Evolutionary conservation across 208 protist species (phyloP).

Genomic region (Herpetomonas tarakana): DNA sequence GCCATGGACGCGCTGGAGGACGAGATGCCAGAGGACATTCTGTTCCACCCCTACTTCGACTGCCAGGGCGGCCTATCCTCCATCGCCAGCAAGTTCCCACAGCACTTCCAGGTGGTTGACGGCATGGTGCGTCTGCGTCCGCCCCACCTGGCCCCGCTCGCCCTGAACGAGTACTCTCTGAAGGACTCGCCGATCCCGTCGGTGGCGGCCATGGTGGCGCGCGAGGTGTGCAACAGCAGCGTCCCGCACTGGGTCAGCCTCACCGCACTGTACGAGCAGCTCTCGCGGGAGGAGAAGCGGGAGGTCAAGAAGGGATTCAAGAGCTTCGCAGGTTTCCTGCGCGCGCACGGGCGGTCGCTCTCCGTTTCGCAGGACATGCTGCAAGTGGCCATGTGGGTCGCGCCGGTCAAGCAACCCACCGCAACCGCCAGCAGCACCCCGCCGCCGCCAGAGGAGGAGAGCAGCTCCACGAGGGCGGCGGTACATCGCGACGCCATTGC

Average conservation of each 20-base stretch:
- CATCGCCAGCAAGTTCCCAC: conserved; percentile 80
- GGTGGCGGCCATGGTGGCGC: conserved; percentile 49
- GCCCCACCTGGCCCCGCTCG: conserved; percentile 66
- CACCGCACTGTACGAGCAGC: conserved; percentile 79
- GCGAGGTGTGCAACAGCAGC: conserved; percentile 55
- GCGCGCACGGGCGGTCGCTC: conserved; percentile 64
- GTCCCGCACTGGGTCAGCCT: conserved; percentile 84
- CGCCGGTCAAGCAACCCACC: conserved; percentile 8
- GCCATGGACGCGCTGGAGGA: conserved; percentile 75
- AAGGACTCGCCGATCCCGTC: conserved; percentile 62
- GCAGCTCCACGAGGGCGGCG: too few species aligned
- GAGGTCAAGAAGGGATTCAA: conserved; percentile 57
- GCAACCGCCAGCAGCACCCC: not conserved
- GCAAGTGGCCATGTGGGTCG: conserved; percentile 80
- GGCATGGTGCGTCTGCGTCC: conserved; percentile 66
- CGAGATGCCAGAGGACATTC: conserved; percentile 67
- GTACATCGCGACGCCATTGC: not conserved
- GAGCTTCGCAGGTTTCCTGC: conserved; percentile 86
- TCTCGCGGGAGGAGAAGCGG: conserved; percentile 55
- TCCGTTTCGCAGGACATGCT: conserved; percentile 84
- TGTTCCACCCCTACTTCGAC: conserved; percentile 91
- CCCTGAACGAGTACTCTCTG: conserved; percentile 67
- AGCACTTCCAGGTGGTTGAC: conserved; percentile 80
- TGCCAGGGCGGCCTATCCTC: conserved; percentile 82
- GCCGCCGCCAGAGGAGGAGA: not conserved